Evolutionary conservation across 2,329 filamentous ascomycete genomes (phyloP).

Genomic region (Penicillium sp.): DNA sequence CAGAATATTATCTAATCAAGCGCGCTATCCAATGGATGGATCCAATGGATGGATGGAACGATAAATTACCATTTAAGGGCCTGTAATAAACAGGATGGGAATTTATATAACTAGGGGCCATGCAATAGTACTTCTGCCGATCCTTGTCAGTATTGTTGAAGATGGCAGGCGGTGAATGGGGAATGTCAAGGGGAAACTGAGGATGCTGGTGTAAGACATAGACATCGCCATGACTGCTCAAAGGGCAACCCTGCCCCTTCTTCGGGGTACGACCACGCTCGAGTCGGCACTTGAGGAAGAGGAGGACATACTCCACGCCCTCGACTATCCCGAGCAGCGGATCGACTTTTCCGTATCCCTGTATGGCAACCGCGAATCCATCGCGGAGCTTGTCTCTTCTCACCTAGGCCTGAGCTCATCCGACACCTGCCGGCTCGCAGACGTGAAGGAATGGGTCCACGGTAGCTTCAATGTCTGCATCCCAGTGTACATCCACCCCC

Average conservation of each 20-base stretch:
- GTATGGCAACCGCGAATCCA: slow-evolving; percentile 10
- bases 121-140: no score
- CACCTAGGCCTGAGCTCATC: slow-evolving; percentile 12
- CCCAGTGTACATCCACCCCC: slow-evolving; percentile 19
- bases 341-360: slow-evolving; percentile 14
- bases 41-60: no score
- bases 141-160: no score
- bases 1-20: no score
- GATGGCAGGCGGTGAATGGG: no score
- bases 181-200: no score
- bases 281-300: slow-evolving; percentile 14
- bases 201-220: no score
- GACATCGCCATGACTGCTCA: neutral
- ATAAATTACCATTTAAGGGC: no score
- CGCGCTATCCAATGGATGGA: no score
- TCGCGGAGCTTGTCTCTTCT: slow-evolving; percentile 9
- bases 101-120: no score
- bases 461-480: slow-evolving; percentile 30
- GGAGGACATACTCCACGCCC: slow-evolving; percentile 14
- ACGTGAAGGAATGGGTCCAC: slow-evolving; percentile 16
- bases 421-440: slow-evolving; percentile 25
- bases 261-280: slow-evolving; percentile 13
- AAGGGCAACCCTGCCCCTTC: slow-evolving; percentile 9
- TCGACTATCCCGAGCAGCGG: slow-evolving; percentile 10
- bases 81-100: no score